Evolutionary conservation across 768 basidiomycete genomes (phyloP), one percentile per base, ranked within the genome.

Genomic region (Crucibulum laeve): DNA sequence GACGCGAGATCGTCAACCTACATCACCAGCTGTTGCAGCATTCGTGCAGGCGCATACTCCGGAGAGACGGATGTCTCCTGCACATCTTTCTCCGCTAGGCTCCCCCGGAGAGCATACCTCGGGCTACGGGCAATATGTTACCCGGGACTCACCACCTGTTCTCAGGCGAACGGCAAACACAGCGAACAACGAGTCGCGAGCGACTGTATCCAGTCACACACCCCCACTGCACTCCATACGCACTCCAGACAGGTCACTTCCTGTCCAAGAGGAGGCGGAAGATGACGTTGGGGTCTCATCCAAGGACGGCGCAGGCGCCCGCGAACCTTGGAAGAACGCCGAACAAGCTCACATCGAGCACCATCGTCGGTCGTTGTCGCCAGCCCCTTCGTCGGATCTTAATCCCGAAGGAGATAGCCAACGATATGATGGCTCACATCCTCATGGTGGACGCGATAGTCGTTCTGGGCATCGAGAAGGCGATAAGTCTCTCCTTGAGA

Each of bases 191-290:
- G 65, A 67, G 24, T 43, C 45, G 34, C 62, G 56, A 48, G 59
- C 70, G 22, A 62, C 66, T 19, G 50, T 63, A 45, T 62, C 70
- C 21, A 76, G 66, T 33, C 77, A 79, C 50, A 79, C 81, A 0
- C 76, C 81, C 0, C 79, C 82, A 14, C 49, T 73, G 42, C 81
- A 80, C 53, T 58, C 70, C 7, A 68, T 74, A 56, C 78, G 82
- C 17, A 79, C 80, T 17, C 80, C 86, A 1, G 85, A 87, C 58
- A 72, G 84, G 25, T 85, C 85, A 13, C 69, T 89, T 19, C 86
- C 86, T 15, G 75, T 87, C 2, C 86, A 89, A 58, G 86, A 88
- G 56, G 85, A 87, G 48, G 73, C 74, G 22, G 84, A 87, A 53
- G 85, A 87, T 51, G 83, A 86, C 49, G 62, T 70, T 14, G 61